Evolutionary conservation across 345 rosid species (phyloP), one percentile per base, ranked within the genome.

Genomic region (Triadica sebifera): DNA sequence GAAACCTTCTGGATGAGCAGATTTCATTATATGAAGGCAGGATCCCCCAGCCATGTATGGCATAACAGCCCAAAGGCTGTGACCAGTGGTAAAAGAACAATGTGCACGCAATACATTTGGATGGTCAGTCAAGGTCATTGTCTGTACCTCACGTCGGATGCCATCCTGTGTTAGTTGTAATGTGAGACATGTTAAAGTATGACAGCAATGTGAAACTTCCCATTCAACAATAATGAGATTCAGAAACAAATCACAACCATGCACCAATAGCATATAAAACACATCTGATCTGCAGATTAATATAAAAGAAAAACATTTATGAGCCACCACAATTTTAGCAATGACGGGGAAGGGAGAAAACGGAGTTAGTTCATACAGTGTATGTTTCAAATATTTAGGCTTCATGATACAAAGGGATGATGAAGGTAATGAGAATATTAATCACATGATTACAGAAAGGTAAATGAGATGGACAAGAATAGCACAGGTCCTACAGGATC

Each of bases 1-100:
- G 83, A 95, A 95, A 82, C 99, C 98, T 74, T 91, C 99, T 43
- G 82, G 87, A 84, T 71, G 85, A 65, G 93, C 74, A 63, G 91
- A 89, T 84, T 94, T 91, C 86, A 95, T 95, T 70, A 93, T 89
- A 82, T 92, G 99, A 77, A 95, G 88, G 87, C 98, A 95, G 61
- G 99, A 95, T 67, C 99, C 99, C 62, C 96, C 97, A 67, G 91
- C 91, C 99, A 95, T 95, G 89, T 89, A 95, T 6, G 99, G 98
- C 99, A 95, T 95, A 83, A 95, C 99, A 81, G 91, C 94, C 99
- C 99, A 95, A 74, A 95, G 99, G 81, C 79, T 80, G 50, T 89
- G 90, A 67, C 89, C 91, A 49, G 94, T 12, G 41, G 94, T 89
- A 78, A 95, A 95, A 70, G 99, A 95, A 83, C 99, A 93, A 83